Percentiles rank a stretch among this genome's conserved stretches.
These are phyloP conservation scores for Wallacemonas sp. DNA, from an alignment of 208 protist genomes.

Conservation along the genomic window DNA sequence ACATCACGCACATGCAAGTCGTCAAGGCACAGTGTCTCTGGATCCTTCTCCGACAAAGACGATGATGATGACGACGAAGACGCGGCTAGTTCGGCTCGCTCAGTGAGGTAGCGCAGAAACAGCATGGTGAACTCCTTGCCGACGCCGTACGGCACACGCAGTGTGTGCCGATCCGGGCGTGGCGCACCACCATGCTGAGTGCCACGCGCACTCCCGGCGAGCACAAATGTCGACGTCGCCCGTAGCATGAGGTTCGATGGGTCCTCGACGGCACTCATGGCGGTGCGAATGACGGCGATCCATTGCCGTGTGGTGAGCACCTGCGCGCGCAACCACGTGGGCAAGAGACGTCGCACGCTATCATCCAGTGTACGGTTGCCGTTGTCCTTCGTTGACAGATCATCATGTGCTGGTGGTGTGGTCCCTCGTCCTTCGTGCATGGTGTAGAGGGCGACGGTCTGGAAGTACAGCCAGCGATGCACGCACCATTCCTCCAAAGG, in stretches of 20 bases:
- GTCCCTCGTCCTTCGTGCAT: not conserved
- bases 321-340: not conserved
- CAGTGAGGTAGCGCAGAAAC: conserved; percentile 16
- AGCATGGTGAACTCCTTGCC: conserved; percentile 42
- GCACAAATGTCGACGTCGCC: conserved; percentile 5
- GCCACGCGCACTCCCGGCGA: not conserved
- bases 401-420: not conserved
- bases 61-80: not conserved
- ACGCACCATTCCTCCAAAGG: conserved; percentile 59
- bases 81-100: not conserved
- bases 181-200: conserved; percentile 16
- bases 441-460: not conserved
- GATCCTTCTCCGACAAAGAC: not conserved
- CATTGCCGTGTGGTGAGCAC: conserved; percentile 17
- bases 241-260: conserved; percentile 13
- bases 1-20: conserved; percentile 38
- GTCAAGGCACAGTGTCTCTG: not conserved
- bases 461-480: conserved; percentile 33
- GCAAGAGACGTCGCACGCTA: not conserved
- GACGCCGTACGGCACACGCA: conserved; percentile 63
- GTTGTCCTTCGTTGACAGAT: no score
- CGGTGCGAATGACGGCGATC: conserved; percentile 28
- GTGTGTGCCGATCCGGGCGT: conserved; percentile 19
- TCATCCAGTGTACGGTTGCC: no score
- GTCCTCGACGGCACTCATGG: conserved; percentile 8